phyloP scores from a whole-genome alignment of 805 yeast species.

The Spathaspora boniae region DNA sequence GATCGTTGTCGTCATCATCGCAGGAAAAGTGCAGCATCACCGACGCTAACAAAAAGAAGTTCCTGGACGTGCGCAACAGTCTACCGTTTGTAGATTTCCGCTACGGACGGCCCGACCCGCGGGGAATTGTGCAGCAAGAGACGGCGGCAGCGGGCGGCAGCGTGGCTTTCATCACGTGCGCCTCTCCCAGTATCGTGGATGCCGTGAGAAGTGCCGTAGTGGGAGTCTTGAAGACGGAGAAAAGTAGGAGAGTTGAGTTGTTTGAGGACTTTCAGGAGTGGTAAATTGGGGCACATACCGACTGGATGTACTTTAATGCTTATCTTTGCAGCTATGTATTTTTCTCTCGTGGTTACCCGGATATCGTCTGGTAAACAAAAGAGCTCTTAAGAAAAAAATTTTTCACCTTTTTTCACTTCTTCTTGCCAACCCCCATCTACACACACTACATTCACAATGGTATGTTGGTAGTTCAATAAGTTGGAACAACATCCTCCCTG shows the following conservation, averaged over 20 bases:
- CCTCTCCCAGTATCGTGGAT: conserved; percentile 59
- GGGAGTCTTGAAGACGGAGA: conserved; percentile 29
- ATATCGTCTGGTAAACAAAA: background rate
- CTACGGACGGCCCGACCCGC: conserved; percentile 48
- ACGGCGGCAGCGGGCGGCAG: conserved; percentile 39
- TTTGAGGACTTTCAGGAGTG: conserved; percentile 40
- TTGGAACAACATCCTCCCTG: conserved; percentile 24
- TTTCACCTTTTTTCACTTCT: conserved; percentile 4
- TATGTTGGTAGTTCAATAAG: conserved; percentile 23
- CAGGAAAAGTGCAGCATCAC: background rate
- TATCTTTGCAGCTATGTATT: no score
- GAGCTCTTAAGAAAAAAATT: conserved; percentile 3
- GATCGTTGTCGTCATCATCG: no score
- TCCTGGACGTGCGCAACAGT: no score
- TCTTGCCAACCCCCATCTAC: conserved; percentile 1
- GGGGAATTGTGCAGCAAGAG: conserved; percentile 32
- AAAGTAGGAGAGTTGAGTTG: conserved; percentile 55
- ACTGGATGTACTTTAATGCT: background rate
- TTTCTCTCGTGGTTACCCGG: background rate
- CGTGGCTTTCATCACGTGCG: conserved; percentile 58
- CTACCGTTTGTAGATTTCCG: conserved; percentile 31
- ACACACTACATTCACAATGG: conserved; percentile 19
- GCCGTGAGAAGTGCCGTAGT: conserved; percentile 48
- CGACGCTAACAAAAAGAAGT: no score
- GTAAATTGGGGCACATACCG: conserved; percentile 4